Evolutionary conservation across 345 rosid species (phyloP), one percentile per base, ranked within the genome.

Genomic region (Salix exigua): DNA sequence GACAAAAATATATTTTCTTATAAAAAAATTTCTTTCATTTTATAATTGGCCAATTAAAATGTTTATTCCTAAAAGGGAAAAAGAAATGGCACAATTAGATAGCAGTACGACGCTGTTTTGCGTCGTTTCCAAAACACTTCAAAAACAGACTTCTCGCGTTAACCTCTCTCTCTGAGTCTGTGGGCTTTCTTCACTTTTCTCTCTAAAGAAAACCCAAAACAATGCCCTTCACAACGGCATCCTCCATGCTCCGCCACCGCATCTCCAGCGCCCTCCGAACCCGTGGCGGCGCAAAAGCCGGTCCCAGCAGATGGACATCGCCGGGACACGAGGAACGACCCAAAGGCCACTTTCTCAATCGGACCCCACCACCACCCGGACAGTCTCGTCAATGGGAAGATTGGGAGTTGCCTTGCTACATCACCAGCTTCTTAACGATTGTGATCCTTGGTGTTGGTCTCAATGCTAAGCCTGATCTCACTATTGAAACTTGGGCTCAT

Each of bases 401-500:
- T 75, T 95, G 99, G 99, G 98, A 95, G 91, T 92, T 95, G 2
- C 99, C 99, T 28, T 93, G 98, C 90, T 96, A 96, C 87, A 70
- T 96, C 87, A 92, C 98, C 12, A 93, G 99, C 89, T 96, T 93
- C 88, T 90, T 96, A 78, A 85, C 99, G 51, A 84, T 96, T 77
- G 98, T 96, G 71, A 96, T 92, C 79, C 95, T 96, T 16, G 99
- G 99, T 6, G 99, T 96, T 6, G 98, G 99, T 3, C 96, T 95
- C 79, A 95, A 93, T 67, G 98, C 98, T 62, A 95, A 95, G 85
- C 99, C 99, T 71, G 99, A 96, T 91, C 97, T 96, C 75, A 86
- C 98, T 46, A 93, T 96, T 82, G 99, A 96, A 89, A 96, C 97
- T 71, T 96, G 99, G 99, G 99, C 97, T 26, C 98, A 96, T 84